These are phyloP conservation scores for Pyrenula aspistea DNA, from an alignment of 495 filamentous ascomycete species.

Conservation along the genomic window DNA sequence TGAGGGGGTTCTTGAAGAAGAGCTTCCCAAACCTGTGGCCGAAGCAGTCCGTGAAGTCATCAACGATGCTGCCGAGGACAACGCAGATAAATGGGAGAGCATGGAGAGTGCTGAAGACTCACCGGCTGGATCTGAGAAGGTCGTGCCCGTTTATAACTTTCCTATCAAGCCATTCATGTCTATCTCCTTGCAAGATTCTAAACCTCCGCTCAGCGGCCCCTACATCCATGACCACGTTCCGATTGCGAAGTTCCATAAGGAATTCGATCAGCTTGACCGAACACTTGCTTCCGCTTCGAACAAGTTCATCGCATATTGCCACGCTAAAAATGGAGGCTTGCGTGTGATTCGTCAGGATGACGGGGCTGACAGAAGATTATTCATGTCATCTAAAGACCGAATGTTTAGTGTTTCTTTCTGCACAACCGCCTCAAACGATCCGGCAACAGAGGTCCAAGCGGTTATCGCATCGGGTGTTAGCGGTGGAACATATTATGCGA, in stretches of 20 bases:
- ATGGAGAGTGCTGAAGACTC: slow-evolving; percentile 78
- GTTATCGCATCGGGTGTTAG: slow-evolving; percentile 88
- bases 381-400: slow-evolving; percentile 74
- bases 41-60: slow-evolving; percentile 44
- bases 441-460: slow-evolving; percentile 49
- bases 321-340: slow-evolving; percentile 82
- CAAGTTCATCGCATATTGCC: slow-evolving; percentile 83
- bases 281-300: slow-evolving; percentile 83
- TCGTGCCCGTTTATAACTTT: slow-evolving; percentile 81
- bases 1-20: slow-evolving; percentile 33
- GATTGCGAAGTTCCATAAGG: slow-evolving; percentile 88
- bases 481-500: slow-evolving; percentile 85
- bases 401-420: slow-evolving; percentile 89
- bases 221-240: slow-evolving; percentile 35
- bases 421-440: slow-evolving; percentile 32
- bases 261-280: slow-evolving; percentile 93
- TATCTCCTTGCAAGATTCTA: slow-evolving; percentile 37
- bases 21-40: slow-evolving; percentile 36
- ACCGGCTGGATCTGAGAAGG: slow-evolving; percentile 45
- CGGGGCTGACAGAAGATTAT: slow-evolving; percentile 77
- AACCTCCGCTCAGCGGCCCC: slow-evolving; percentile 6
- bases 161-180: slow-evolving; percentile 91
- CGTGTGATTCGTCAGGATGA: slow-evolving; percentile 89
- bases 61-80: slow-evolving; percentile 46
- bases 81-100: slow-evolving; percentile 47